A percentile compares a stretch with the other conserved stretches of the same genome.
Conservation (phyloP, 192 early-diverging fungal species). For the Entomortierella beljakovae region DNA sequence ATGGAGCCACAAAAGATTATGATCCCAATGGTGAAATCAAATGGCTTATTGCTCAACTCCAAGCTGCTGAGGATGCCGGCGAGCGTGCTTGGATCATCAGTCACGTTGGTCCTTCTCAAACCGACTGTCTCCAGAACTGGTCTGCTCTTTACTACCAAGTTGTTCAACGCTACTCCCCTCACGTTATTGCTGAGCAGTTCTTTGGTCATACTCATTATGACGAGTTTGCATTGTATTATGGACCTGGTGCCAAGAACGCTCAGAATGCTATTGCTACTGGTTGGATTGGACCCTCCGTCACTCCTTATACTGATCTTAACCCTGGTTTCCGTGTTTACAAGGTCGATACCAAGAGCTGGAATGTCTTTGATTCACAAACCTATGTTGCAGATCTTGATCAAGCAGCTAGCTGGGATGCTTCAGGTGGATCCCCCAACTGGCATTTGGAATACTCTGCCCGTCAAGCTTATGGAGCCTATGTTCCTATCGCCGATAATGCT, state of each 20-base stretch:
- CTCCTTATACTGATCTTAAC: conserved; percentile 63
- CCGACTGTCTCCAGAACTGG: conserved; percentile 62
- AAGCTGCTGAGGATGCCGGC: conserved; percentile 62
- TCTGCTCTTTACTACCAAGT: conserved; percentile 66
- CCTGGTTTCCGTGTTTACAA: conserved; percentile 69
- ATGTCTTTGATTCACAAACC: conserved; percentile 64
- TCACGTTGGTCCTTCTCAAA: conserved; percentile 62
- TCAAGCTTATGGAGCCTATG: conserved; percentile 49
- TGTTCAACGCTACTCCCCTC: conserved; percentile 64
- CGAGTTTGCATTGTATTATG: conserved; percentile 65
- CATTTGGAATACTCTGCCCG: conserved; percentile 66
- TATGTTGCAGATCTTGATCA: conserved; percentile 64
- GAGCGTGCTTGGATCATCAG: conserved; percentile 71
- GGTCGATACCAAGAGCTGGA: conserved; percentile 63
- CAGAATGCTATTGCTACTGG: conserved; percentile 58
- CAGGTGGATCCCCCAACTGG: conserved; percentile 56
- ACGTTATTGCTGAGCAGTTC: conserved; percentile 67
- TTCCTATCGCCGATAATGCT: conserved; percentile 17
- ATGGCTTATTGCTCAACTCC: conserved; percentile 62
- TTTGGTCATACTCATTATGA: conserved; percentile 69
- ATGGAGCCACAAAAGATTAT: conserved; percentile 51
- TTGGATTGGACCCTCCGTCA: conserved; percentile 65
- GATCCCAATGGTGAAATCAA: conserved; percentile 65
- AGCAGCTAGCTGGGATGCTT: conserved; percentile 53
- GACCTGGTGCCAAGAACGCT: conserved; percentile 37